Conservation (phyloP, 345 rosid species). For the Arabidopsis suecica region DNA sequence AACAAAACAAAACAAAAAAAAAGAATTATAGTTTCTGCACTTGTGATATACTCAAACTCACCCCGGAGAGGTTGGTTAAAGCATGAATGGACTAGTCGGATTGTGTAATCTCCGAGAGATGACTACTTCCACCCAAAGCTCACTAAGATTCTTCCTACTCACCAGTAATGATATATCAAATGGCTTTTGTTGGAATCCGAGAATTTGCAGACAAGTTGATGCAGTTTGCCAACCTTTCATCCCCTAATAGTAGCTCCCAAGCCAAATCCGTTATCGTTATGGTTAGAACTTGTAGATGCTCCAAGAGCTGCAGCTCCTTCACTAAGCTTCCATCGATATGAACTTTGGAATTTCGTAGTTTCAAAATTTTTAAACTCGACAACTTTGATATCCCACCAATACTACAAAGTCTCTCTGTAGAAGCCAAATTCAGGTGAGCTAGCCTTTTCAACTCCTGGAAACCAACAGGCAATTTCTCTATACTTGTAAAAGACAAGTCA, state of each 20-base stretch:
- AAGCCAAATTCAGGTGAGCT: background rate
- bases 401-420: background rate
- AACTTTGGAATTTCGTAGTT: accelerated
- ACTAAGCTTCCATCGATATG: background rate
- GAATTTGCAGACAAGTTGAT: no score
- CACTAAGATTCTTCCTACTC: no score
- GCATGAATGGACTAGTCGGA: no score
- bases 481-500: constrained; percentile 6
- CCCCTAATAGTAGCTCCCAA: no score
- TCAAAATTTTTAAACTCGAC: background rate
- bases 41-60: no score
- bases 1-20: no score
- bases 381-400: background rate
- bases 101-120: background rate
- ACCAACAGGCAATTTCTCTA: background rate
- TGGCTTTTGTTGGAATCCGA: no score
- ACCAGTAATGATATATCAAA: no score
- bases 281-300: background rate
- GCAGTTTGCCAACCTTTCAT: no score
- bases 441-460: constrained; percentile 7
- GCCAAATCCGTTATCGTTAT: background rate
- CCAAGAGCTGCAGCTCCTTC: background rate
- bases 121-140: no score
- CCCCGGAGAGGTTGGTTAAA: no score
- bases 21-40: no score